Base-by-base conservation (phyloP, 768 basidiomycete species). In the Lactarius indigo region DNA sequence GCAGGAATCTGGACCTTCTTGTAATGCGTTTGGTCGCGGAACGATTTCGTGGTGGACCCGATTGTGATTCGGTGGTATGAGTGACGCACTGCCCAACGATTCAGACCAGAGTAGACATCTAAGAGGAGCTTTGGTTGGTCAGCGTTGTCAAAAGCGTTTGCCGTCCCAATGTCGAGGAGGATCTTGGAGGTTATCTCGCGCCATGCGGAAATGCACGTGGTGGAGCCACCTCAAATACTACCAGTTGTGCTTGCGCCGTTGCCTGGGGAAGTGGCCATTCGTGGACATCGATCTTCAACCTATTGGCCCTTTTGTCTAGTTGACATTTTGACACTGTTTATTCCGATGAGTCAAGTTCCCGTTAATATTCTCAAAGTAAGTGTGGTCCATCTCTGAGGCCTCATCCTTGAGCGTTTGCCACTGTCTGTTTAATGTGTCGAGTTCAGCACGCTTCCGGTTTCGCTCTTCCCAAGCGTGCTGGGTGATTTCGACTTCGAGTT, bases 201-300 rank as follows among this genome's bases (percentile, higher is more conserved):
- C 62, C 62, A 63, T 17, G 33, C 3, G 18, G 62, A 54, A 63
- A 63, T 6, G 39, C 37, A 20, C 33, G 31, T 18, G 62, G 62
- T 13, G 28, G 31, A n/a, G 23, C 5, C 2, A 52, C 23, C 2
- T 52, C 50, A 23, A 52, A 52, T 13, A 52, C 15, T 6, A 13
- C 23, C 15, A 23, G 15, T 15, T 33, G 33, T 17, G 62, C 35
- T 20, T 31, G 12, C 17, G 2, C 13, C 13, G 26, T 26, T 2
- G 26, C 13, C 23, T 26, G 50, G 5, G 50, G 50, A 2, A 52
- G 50, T 26, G 50, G 50, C 26, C 50, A 52, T 52, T 52, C 50
- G 8, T 41, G 37, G 20, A 63, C 54, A 39, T 23, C 52, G 37
- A 63, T 63, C 20, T 12, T 23, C 47, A 52, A 7, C 13, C 0